phyloP scores from a whole-genome alignment of 306 rosid genomes.

The Albizia julibrissin region DNA sequence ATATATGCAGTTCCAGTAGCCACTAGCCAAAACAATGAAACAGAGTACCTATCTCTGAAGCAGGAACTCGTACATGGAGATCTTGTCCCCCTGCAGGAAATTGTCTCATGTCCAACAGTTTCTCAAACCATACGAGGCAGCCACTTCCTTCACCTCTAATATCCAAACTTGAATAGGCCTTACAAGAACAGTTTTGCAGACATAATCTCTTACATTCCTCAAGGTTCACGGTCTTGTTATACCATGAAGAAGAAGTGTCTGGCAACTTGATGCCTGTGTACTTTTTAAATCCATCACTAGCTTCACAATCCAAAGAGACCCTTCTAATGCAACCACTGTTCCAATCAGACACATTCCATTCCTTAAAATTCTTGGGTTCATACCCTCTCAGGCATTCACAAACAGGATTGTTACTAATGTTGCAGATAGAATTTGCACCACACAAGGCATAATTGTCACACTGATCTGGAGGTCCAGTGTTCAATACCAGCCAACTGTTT shows the following conservation, averaged over 20 bases:
- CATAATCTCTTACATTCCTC: constrained; percentile 24
- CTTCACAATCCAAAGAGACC: background rate
- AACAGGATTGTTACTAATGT: background rate
- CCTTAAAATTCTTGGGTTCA: background rate
- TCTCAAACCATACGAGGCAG: constrained; percentile 24
- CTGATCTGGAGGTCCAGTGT: background rate
- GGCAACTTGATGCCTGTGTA: constrained; percentile 20
- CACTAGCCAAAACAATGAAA: background rate
- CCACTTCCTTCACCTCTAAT: constrained; percentile 18
- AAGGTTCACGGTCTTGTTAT: background rate
- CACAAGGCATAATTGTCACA: constrained; percentile 29
- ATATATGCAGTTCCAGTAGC: too few species aligned
- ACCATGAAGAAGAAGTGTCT: constrained; percentile 37
- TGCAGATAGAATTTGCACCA: constrained; percentile 12
- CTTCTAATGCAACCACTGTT: background rate
- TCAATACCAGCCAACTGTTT: constrained; percentile 21
- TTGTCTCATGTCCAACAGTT: constrained; percentile 5
- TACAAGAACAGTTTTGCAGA: constrained; percentile 28
- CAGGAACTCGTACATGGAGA: constrained; percentile 30
- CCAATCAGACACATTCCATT: constrained; percentile 29
- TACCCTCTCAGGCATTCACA: constrained; percentile 24
- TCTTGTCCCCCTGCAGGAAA: constrained; percentile 21
- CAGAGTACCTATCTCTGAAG: constrained; percentile 35
- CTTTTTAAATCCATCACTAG: constrained; percentile 15
- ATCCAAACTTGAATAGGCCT: constrained; percentile 17